Base-by-base conservation (phyloP, 78 protist genomes). In the Polysphondylium violaceum region DNA sequence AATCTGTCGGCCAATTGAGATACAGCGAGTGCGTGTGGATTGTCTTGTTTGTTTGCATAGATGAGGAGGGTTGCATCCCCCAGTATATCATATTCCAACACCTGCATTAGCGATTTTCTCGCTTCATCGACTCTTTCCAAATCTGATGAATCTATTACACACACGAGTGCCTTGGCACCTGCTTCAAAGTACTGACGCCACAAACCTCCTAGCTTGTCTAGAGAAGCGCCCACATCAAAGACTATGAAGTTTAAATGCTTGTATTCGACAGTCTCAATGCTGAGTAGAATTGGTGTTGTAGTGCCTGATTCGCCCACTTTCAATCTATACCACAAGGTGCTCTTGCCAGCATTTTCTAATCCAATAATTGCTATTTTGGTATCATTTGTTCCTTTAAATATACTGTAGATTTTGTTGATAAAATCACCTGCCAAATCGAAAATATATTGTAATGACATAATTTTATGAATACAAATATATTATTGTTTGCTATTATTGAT, bases 151-250 rank as follows among this genome's bases (percentile, higher is more conserved):
- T 97, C 98, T 7, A 97, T 74, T 11, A 97, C 97, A 58, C 83
- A 97, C 58, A 97, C 96, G 44, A 97, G 59, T 21, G 75, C 83
- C 47, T 23, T 51, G 14, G 69, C 36, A 1, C 85, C 97, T 17
- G n/a, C n/a, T n/a, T 69, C 43, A 86, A n/a, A 97, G 76, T 96
- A 94, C 60, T 96, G 98, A 14, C 93, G 40, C 98, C 98, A 96
- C 12, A 96, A 83, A 21, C 95, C 79, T 53, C 98, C 76, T 14
- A 94, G 65, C 65, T 93, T 96, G 87, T 97, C 93, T n/a, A n/a
- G n/a, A 88, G 94, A 98, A 3, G 98, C 98, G 0, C 98, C 98
- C 7, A 97, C 97, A 59, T 98, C 97, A 94, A 94, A 96, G 38
- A 93, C 94, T 31, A 96, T 96, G 58, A 96, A 94, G 55, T 56